These are phyloP conservation scores for Stereum hirsutum DNA, from an alignment of 1,284 basidiomycete species.

Conservation along the genomic window DNA sequence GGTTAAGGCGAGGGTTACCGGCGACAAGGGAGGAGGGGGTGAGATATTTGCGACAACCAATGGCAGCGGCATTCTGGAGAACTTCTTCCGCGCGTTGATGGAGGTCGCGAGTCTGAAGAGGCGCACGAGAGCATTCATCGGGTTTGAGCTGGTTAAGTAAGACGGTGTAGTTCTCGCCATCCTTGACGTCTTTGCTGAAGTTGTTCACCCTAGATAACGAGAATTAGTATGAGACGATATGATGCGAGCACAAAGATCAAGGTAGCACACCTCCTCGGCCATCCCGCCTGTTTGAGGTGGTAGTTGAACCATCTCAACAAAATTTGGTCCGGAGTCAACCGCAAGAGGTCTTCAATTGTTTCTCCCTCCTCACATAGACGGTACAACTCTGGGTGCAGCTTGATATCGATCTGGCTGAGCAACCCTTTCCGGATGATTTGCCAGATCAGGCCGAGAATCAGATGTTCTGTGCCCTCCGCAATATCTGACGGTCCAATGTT, in stretches of 20 bases:
- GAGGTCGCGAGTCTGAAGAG: slow-evolving; percentile 81
- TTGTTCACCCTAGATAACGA: slow-evolving; percentile 72
- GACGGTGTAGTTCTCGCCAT: slow-evolving; percentile 96
- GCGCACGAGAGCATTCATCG: slow-evolving; percentile 86
- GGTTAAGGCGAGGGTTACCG: slow-evolving; percentile 97
- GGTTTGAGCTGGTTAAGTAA: slow-evolving; percentile 94
- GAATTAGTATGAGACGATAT: neutral
- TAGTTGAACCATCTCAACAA: slow-evolving; percentile 98
- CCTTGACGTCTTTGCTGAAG: slow-evolving; percentile 91
- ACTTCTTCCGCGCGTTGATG: slow-evolving; percentile 85
- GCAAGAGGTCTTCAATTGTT: slow-evolving; percentile 91
- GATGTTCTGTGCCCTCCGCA: slow-evolving; percentile 90
- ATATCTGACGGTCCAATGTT: slow-evolving; percentile 95
- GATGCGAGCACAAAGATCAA: no score
- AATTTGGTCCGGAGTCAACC: slow-evolving; percentile 95
- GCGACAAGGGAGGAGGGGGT: slow-evolving; percentile 86
- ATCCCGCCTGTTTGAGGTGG: slow-evolving; percentile 92
- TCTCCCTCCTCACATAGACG: slow-evolving; percentile 93
- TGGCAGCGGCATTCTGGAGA: slow-evolving; percentile 87
- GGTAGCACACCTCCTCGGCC: slow-evolving; percentile 63
- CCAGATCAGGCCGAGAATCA: slow-evolving; percentile 99
- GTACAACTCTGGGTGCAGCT: slow-evolving; percentile 95
- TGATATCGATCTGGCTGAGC: slow-evolving; percentile 94
- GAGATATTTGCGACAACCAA: slow-evolving; percentile 94
- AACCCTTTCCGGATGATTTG: slow-evolving; percentile 94